These are phyloP conservation scores for Russula sp. DNA, from an alignment of 768 basidiomycete species.

Conservation along the genomic window DNA sequence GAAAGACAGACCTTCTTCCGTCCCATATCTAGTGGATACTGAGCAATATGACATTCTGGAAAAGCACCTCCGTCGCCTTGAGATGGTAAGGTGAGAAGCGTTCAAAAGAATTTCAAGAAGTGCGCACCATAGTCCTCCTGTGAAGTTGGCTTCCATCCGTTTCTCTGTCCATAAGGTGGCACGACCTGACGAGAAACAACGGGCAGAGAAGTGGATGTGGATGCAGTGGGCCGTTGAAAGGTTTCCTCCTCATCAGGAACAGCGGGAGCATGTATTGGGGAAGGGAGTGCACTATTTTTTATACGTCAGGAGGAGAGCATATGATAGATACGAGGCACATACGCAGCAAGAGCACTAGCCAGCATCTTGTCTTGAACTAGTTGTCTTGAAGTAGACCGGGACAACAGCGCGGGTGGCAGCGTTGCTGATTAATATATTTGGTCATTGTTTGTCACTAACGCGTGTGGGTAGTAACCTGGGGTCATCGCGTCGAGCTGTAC, in stretches of 20 bases:
- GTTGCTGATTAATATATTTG: conserved; percentile 3
- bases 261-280: conserved; percentile 48
- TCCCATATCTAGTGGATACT: conserved; percentile 94
- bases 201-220: conserved; percentile 28
- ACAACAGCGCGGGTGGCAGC: neutral
- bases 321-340: conserved; percentile 29
- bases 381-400: neutral
- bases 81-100: conserved; percentile 6
- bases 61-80: conserved; percentile 79
- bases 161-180: conserved; percentile 82
- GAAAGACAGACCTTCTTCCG: conserved; percentile 71
- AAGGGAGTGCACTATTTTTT: conserved; percentile 53
- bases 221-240: conserved; percentile 27
- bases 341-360: conserved; percentile 67
- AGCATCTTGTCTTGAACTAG: conserved; percentile 32
- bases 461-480: neutral
- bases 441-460: neutral
- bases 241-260: conserved; percentile 58
- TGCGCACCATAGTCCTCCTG: conserved; percentile 76
- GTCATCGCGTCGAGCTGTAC: neutral
- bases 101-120: conserved; percentile 16
- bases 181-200: conserved; percentile 47
- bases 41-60: conserved; percentile 94
- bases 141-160: conserved; percentile 78
- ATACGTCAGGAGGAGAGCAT: conserved; percentile 10